Percentiles rank a stretch among this genome's conserved stretches.
Evolutionary conservation across 768 basidiomycete genomes (phyloP).

Genomic region (Mycena sanguinolenta): DNA sequence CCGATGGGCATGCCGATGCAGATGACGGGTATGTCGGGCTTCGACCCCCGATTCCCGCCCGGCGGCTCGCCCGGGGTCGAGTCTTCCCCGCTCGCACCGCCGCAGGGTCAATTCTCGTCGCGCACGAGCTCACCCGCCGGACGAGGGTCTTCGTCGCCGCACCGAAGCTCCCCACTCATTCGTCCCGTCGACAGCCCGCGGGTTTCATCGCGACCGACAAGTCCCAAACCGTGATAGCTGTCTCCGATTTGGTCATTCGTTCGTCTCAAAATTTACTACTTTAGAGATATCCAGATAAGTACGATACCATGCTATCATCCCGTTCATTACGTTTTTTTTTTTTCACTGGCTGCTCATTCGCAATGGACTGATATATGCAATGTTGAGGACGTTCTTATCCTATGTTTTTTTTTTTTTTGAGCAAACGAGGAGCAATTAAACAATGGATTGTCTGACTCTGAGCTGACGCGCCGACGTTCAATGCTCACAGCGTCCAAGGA

Average conservation of each 20-base stretch:
- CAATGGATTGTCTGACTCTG: too few species aligned
- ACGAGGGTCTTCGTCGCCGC: slow-evolving; percentile 40
- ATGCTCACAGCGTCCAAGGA: too few species aligned
- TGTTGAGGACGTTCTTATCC: neutral
- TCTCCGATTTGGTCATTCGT: slow-evolving; percentile 24
- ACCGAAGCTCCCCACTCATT: slow-evolving; percentile 65
- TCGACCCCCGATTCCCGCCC: slow-evolving; percentile 71
- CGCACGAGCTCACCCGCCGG: slow-evolving; percentile 63
- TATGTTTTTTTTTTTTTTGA: too few species aligned
- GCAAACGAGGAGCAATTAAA: too few species aligned
- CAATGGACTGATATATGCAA: slow-evolving; percentile 21
- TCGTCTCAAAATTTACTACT: slow-evolving; percentile 32
- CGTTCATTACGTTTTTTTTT: slow-evolving; percentile 18
- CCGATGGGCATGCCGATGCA: slow-evolving; percentile 63
- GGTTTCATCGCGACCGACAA: slow-evolving; percentile 50
- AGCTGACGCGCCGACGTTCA: too few species aligned
- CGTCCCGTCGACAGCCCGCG: slow-evolving; percentile 45
- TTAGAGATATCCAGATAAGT: slow-evolving; percentile 30
- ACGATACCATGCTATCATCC: slow-evolving; percentile 36
- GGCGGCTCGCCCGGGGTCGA: slow-evolving; percentile 47
- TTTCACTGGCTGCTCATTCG: slow-evolving; percentile 1
- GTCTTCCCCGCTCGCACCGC: slow-evolving; percentile 54
- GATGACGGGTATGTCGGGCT: slow-evolving; percentile 73
- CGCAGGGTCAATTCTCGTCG: slow-evolving; percentile 55
- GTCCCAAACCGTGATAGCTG: slow-evolving; percentile 47